Conservation (phyloP, 2,329 filamentous ascomycete genomes). For the Aspergillus jensenii region DNA sequence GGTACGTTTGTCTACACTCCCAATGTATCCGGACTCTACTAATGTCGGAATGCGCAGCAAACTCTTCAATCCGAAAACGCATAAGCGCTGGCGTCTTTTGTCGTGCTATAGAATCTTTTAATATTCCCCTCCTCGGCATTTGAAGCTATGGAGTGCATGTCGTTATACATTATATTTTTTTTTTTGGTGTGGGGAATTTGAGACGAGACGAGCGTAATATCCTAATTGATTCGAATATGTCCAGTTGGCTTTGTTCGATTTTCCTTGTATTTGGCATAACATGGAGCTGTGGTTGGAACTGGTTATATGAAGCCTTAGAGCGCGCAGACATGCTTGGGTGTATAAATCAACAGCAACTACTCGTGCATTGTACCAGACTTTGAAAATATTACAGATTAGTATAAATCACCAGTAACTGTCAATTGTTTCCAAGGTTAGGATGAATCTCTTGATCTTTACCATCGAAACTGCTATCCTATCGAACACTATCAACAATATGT, state of each 20-base stretch:
- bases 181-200: conserved; percentile 22
- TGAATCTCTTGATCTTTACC: not conserved
- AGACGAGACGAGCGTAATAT: conserved; percentile 31
- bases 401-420: not conserved
- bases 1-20: conserved; percentile 52
- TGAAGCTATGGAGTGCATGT: conserved; percentile 30
- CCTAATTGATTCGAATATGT: conserved; percentile 28
- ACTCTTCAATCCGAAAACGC: conserved; percentile 46
- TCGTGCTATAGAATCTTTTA: conserved; percentile 32
- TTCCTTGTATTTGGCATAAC: conserved; percentile 8
- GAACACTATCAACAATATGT: not conserved
- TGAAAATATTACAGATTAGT: not conserved
- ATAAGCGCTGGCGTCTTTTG: conserved; percentile 34
- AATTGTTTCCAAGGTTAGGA: not conserved
- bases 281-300: not conserved
- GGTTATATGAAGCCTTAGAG: conserved; percentile 2
- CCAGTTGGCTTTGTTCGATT: conserved; percentile 5
- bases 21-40: conserved; percentile 4
- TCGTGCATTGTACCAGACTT: not conserved
- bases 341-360: not conserved
- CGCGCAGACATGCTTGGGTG: not conserved
- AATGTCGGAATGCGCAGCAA: conserved; percentile 32
- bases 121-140: conserved; percentile 26
- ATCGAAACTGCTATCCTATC: not conserved
- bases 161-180: conserved; percentile 34